Conservation (phyloP, 352 stramenopile genomes). For the Phytophthora cryptogea region DNA sequence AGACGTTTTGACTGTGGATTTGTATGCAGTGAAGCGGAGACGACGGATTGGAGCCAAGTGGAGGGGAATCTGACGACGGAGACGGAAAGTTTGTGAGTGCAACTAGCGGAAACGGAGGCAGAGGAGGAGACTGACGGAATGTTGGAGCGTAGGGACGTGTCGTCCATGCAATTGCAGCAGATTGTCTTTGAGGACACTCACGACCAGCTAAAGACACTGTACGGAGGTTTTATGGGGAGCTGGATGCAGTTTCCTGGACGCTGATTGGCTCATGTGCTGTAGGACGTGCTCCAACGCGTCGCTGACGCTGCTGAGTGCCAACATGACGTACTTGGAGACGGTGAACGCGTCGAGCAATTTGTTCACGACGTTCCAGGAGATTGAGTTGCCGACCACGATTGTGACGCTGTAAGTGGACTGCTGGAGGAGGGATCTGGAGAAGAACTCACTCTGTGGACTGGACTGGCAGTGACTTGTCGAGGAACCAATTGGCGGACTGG, state of each 20-base stretch:
- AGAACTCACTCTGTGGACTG: too few species aligned
- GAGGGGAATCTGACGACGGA: conserved; percentile 25
- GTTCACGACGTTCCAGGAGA: conserved; percentile 27
- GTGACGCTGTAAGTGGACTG: conserved; percentile 26
- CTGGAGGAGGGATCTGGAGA: neutral
- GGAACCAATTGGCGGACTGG: conserved; percentile 40
- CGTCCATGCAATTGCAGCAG: conserved; percentile 15
- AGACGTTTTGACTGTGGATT: neutral
- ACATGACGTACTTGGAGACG: conserved; percentile 33
- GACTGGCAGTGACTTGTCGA: conserved; percentile 30
- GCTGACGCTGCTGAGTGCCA: conserved; percentile 26
- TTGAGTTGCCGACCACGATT: conserved; percentile 33
- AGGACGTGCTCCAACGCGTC: conserved; percentile 37
- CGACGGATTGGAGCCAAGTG: conserved; percentile 23
- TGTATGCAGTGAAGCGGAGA: neutral
- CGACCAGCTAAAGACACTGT: conserved; percentile 31
- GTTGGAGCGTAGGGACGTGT: conserved; percentile 26
- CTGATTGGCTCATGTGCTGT: conserved; percentile 1
- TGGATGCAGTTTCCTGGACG: neutral
- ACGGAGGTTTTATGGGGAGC: neutral
- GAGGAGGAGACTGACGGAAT: neutral
- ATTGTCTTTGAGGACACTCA: conserved; percentile 30
- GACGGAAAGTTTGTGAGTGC: conserved; percentile 25
- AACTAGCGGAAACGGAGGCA: neutral
- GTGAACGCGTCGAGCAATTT: conserved; percentile 28